These are phyloP conservation scores for Trichocomaceae sp. DNA, from an alignment of 2,329 filamentous ascomycete species.

Conservation along the genomic window DNA sequence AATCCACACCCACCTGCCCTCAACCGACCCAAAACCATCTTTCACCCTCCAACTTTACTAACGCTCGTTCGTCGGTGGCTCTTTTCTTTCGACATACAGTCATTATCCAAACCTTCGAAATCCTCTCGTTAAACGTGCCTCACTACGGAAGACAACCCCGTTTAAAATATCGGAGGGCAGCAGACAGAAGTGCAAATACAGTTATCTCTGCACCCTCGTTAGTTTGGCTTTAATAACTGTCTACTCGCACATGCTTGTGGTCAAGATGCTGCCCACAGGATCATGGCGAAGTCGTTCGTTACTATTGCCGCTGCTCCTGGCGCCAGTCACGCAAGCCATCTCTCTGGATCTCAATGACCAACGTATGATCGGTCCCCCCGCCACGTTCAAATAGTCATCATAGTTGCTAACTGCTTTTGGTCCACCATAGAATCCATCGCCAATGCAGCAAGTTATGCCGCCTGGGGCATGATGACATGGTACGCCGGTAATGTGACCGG, in stretches of 20 bases:
- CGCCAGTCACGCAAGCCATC: constrained; percentile 10
- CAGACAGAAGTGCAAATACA: background rate
- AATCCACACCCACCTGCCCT: background rate
- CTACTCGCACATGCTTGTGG: background rate
- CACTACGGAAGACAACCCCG: background rate
- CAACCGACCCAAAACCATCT: background rate
- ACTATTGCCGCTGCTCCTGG: constrained; percentile 8
- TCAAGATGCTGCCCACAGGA: constrained; percentile 1
- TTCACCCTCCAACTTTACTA: background rate
- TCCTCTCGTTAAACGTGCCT: background rate
- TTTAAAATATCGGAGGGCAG: background rate
- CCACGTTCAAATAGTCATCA: background rate
- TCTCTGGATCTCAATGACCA: background rate
- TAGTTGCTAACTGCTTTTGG: background rate
- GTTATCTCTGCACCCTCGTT: background rate
- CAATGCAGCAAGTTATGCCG: constrained; percentile 38
- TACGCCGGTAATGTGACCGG: constrained; percentile 46
- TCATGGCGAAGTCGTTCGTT: constrained; percentile 10
- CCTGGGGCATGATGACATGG: constrained; percentile 46
- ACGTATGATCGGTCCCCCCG: background rate
- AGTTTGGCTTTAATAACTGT: background rate
- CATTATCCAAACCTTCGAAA: background rate
- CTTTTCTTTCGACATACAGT: background rate
- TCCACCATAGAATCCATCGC: constrained; percentile 40
- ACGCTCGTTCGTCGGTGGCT: background rate